phyloP scores from a whole-genome alignment of 495 filamentous ascomycete species.

The Trypethelium eluteriae region DNA sequence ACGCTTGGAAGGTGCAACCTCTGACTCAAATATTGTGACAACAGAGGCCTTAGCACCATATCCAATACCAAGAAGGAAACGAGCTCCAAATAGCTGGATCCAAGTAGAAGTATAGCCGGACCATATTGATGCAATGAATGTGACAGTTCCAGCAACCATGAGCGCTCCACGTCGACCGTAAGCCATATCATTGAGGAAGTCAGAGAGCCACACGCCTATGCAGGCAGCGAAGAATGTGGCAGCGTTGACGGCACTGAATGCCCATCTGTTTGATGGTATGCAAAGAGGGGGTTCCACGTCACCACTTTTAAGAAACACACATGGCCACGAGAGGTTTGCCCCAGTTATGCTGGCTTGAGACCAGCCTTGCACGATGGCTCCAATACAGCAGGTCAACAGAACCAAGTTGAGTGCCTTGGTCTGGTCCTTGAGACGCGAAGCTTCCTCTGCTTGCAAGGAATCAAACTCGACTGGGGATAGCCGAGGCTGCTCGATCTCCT shows the following conservation, averaged over 20 bases:
- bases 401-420: constrained; percentile 60
- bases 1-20: constrained; percentile 52
- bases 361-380: constrained; percentile 54
- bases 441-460: constrained; percentile 22
- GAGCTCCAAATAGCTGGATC: constrained; percentile 20
- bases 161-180: constrained; percentile 32
- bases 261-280: constrained; percentile 14
- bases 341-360: constrained; percentile 37
- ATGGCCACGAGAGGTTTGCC: constrained; percentile 33
- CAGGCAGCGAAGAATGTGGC: constrained; percentile 19
- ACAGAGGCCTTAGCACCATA: constrained; percentile 23
- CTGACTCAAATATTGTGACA: constrained; percentile 56
- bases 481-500: not conserved
- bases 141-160: constrained; percentile 21
- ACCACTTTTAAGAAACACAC: no score
- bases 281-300: no score
- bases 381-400: constrained; percentile 61
- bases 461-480: constrained; percentile 5
- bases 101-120: constrained; percentile 14
- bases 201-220: constrained; percentile 38
- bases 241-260: constrained; percentile 18
- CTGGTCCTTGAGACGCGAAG: constrained; percentile 34
- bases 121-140: constrained; percentile 8
- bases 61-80: constrained; percentile 28
- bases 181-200: constrained; percentile 46